Evolutionary conservation across 2,329 filamentous ascomycete genomes (phyloP).

Genomic region (Orbilia brochopaga): DNA sequence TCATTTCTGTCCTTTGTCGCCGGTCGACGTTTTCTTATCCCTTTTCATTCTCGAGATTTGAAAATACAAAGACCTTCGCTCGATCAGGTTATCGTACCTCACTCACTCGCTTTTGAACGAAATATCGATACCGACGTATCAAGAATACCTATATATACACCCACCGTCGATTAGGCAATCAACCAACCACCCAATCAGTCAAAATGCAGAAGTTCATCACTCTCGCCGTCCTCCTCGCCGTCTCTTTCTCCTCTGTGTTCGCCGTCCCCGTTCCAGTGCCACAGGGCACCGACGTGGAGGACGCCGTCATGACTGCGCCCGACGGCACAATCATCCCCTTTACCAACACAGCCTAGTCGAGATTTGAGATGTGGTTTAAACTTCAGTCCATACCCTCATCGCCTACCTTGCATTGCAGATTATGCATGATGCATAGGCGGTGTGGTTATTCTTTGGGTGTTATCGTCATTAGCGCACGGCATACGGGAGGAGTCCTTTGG

Average conservation of each 20-base stretch:
- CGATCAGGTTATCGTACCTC: slow-evolving; percentile 6
- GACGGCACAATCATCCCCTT: slow-evolving; percentile 47
- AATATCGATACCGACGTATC: not conserved
- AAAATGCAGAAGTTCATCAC: slow-evolving; percentile 50
- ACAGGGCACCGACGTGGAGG: slow-evolving; percentile 31
- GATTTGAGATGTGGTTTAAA: too few species aligned
- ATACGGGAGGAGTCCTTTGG: not conserved
- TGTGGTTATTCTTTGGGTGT: not conserved
- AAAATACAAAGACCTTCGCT: slow-evolving; percentile 15
- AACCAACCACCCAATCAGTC: slow-evolving; percentile 24
- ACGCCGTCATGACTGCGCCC: slow-evolving; percentile 33
- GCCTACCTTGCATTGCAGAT: too few species aligned
- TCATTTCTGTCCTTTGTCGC: slow-evolving; percentile 34
- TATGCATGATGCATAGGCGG: too few species aligned
- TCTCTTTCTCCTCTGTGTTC: slow-evolving; percentile 41
- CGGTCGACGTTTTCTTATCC: slow-evolving; percentile 45
- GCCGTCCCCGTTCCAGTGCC: slow-evolving; percentile 28
- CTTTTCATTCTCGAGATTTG: slow-evolving; percentile 18
- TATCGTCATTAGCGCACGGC: not conserved
- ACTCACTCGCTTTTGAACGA: not conserved
- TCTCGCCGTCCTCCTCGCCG: slow-evolving; percentile 43
- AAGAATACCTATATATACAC: slow-evolving; percentile 3
- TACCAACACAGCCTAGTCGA: slow-evolving; percentile 16
- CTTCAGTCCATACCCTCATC: too few species aligned
- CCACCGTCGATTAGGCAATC: slow-evolving; percentile 6